Conservation (phyloP, 345 rosid species). For the Isatis tinctoria region DNA sequence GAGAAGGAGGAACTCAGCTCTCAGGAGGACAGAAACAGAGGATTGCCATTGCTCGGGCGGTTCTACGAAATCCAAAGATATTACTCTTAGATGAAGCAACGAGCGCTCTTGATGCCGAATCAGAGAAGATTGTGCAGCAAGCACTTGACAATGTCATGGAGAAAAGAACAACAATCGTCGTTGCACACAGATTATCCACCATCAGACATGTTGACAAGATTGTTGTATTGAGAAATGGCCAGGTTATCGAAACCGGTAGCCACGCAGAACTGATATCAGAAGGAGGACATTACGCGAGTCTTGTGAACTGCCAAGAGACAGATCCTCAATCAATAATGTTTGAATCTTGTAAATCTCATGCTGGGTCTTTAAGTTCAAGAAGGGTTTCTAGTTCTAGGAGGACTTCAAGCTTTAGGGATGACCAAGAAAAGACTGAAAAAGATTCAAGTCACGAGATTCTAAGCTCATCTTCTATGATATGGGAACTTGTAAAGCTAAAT, state of each 20-base stretch:
- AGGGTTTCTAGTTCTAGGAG: constrained; percentile 10
- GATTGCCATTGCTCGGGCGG: constrained; percentile 85
- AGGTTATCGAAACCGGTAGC: constrained; percentile 63
- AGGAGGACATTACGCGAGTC: constrained; percentile 58
- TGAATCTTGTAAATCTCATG: constrained; percentile 42
- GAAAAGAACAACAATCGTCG: constrained; percentile 55
- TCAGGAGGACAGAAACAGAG: constrained; percentile 95
- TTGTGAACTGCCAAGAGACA: constrained; percentile 50
- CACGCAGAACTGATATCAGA: constrained; percentile 54
- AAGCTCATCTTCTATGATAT: constrained; percentile 37
- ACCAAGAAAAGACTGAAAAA: constrained; percentile 17
- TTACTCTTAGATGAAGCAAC: constrained; percentile 86
- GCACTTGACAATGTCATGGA: constrained; percentile 63
- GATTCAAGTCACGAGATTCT: constrained; percentile 5
- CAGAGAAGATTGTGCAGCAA: constrained; percentile 65
- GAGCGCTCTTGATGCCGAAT: constrained; percentile 84
- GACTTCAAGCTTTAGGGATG: constrained; percentile 29
- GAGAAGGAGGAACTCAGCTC: constrained; percentile 91
- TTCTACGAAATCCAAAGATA: constrained; percentile 71
- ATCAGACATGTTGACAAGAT: constrained; percentile 59
- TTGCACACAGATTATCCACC: constrained; percentile 76
- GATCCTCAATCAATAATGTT: constrained; percentile 37
- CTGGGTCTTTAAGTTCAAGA: constrained; percentile 13
- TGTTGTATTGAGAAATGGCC: constrained; percentile 58
- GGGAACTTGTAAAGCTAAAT: constrained; percentile 60